Percentiles rank a stretch among this genome's conserved stretches.
phyloP scores from a whole-genome alignment of 2,329 filamentous ascomycete genomes.

The Monosporascus cannonballus region DNA sequence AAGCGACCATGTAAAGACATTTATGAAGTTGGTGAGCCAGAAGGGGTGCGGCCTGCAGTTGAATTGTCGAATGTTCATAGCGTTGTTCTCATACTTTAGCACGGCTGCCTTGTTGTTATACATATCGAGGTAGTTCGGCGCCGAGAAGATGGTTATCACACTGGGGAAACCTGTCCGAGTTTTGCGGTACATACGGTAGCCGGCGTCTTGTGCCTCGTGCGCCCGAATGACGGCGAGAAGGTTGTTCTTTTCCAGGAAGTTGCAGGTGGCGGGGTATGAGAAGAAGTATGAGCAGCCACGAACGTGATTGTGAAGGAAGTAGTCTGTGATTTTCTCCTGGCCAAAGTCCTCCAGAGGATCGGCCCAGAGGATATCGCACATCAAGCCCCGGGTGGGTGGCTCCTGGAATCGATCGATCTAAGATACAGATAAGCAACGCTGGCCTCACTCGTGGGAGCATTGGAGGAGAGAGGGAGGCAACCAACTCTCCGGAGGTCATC shows the following conservation, averaged over 20 bases:
- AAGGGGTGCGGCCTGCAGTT: slow-evolving; percentile 99
- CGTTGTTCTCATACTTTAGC: slow-evolving; percentile 98
- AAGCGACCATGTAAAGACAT: slow-evolving; percentile 99
- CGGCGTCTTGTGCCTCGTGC: slow-evolving; percentile 96
- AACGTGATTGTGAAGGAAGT: slow-evolving; percentile 96
- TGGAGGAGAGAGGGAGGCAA: slow-evolving; percentile 8
- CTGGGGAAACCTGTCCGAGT: slow-evolving; percentile 96
- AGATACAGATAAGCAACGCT: slow-evolving; percentile 3
- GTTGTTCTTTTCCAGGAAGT: slow-evolving; percentile 98
- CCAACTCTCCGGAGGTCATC: slow-evolving; percentile 86
- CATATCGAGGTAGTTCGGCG: slow-evolving; percentile 96
- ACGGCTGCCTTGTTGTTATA: slow-evolving; percentile 99
- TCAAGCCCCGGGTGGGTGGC: slow-evolving; percentile 92
- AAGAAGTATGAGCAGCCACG: slow-evolving; percentile 99
- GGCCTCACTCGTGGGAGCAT: slow-evolving; percentile 2
- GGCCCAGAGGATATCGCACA: slow-evolving; percentile 99
- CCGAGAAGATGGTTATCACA: slow-evolving; percentile 99
- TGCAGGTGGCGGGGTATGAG: slow-evolving; percentile 93
- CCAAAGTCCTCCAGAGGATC: slow-evolving; percentile 98
- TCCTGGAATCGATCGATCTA: slow-evolving; percentile 97
- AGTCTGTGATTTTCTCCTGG: slow-evolving; percentile 96
- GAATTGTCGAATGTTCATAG: slow-evolving; percentile 99
- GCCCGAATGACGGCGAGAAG: slow-evolving; percentile 93
- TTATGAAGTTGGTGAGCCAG: slow-evolving; percentile 99
- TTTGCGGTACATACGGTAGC: slow-evolving; percentile 99